These are phyloP conservation scores for Coniella lustricola DNA, from an alignment of 2,329 filamentous ascomycete genomes.

Conservation along the genomic window DNA sequence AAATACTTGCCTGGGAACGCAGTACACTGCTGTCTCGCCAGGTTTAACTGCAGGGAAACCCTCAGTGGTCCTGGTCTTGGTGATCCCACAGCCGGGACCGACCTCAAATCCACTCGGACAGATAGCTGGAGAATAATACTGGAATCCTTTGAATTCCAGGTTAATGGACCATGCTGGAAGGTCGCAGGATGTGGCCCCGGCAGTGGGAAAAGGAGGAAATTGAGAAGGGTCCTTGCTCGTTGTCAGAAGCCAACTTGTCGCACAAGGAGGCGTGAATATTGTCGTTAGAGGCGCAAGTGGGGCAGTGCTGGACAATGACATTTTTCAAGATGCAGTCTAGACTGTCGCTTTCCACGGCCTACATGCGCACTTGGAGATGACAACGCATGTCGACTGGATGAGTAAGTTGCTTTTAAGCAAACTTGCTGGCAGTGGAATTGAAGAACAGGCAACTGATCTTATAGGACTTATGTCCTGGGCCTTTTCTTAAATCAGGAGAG, in stretches of 20 bases:
- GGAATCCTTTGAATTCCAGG: slow-evolving; percentile 28
- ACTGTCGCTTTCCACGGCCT: not conserved
- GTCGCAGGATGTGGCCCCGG: slow-evolving; percentile 26
- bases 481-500: too few relatives aligned
- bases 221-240: slow-evolving; percentile 32
- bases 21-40: slow-evolving; percentile 27
- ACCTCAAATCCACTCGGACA: slow-evolving; percentile 31
- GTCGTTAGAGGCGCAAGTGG: slow-evolving; percentile 33
- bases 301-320: slow-evolving; percentile 17
- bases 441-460: not conserved
- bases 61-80: slow-evolving; percentile 22
- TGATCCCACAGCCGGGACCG: slow-evolving; percentile 25
- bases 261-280: slow-evolving; percentile 33
- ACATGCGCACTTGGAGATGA: not conserved
- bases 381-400: not conserved
- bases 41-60: slow-evolving; percentile 25
- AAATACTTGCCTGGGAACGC: slow-evolving; percentile 20
- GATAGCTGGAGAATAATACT: slow-evolving; percentile 34
- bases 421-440: not conserved
- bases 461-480: not conserved
- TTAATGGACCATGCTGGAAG: slow-evolving; percentile 31
- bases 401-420: too few relatives aligned
- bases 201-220: slow-evolving; percentile 28
- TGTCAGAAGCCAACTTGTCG: slow-evolving; percentile 33
- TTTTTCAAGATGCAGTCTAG: not conserved